These are phyloP conservation scores for Trypanosoma congolense DNA, from an alignment of 208 protist genomes.

Conservation along the genomic window DNA sequence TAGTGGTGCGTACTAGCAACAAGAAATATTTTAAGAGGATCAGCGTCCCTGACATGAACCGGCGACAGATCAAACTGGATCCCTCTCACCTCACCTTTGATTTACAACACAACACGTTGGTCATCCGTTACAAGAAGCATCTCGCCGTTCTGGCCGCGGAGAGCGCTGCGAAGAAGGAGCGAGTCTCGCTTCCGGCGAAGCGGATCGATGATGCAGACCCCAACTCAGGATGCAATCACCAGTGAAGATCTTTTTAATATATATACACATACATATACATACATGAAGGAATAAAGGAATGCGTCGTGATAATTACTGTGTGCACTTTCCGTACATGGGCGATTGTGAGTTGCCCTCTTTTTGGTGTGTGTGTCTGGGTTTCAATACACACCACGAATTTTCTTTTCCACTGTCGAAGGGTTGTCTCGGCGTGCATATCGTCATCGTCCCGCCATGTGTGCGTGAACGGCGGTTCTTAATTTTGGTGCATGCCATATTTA, in stretches of 20 bases:
- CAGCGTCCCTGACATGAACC: conserved; percentile 77
- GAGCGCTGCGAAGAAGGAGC: conserved; percentile 67
- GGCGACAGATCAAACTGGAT: conserved; percentile 58
- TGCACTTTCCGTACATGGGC: too few species aligned
- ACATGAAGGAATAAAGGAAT: too few species aligned
- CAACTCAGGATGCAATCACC: conserved; percentile 46
- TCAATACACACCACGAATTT: too few species aligned
- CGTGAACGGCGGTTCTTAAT: too few species aligned
- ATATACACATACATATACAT: too few species aligned
- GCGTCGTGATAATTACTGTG: too few species aligned
- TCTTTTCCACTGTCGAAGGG: not conserved
- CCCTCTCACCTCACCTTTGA: conserved; percentile 59
- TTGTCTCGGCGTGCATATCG: not conserved
- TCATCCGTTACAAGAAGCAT: conserved; percentile 91
- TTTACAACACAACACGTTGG: conserved; percentile 90
- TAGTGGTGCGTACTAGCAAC: conserved; percentile 93
- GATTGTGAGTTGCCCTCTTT: too few species aligned
- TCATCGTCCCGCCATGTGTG: too few species aligned
- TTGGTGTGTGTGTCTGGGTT: too few species aligned
- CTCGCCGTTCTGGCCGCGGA: conserved; percentile 69
- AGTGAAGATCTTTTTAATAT: too few species aligned
- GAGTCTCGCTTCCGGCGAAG: conserved; percentile 61
- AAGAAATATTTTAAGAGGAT: conserved; percentile 95
- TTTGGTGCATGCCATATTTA: too few species aligned
- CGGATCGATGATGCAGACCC: conserved; percentile 39